Conservation (phyloP, 805 yeast species). For the Scheffersomyces spartinae region DNA sequence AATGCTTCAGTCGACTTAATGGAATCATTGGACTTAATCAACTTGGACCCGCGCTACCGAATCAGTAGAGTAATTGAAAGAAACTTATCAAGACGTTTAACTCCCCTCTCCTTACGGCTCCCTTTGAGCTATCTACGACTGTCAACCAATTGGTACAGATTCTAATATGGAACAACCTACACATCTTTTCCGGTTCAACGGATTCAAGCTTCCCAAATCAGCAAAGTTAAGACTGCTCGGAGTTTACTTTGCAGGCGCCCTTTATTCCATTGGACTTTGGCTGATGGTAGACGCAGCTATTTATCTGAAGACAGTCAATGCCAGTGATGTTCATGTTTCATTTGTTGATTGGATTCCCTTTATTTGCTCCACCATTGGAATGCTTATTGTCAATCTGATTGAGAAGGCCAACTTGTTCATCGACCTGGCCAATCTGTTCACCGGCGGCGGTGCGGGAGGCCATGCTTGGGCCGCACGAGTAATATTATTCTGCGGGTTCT, state of each 20-base stretch:
- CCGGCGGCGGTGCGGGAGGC: slow-evolving; percentile 22
- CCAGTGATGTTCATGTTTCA: slow-evolving; percentile 75
- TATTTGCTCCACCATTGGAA: slow-evolving; percentile 79
- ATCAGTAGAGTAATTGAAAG: too few species aligned
- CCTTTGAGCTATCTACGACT: too few species aligned
- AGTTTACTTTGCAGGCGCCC: slow-evolving; percentile 64
- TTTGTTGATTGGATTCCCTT: slow-evolving; percentile 95
- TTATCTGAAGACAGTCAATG: slow-evolving; percentile 75
- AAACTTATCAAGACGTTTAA: too few species aligned
- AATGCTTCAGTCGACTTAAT: too few species aligned
- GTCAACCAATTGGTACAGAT: too few species aligned
- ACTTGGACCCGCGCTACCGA: too few species aligned
- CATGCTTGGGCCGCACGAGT: slow-evolving; percentile 85
- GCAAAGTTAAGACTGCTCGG: slow-evolving; percentile 60
- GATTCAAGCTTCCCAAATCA: slow-evolving; percentile 59
- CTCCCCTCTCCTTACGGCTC: too few species aligned
- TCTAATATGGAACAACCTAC: slow-evolving; percentile 29
- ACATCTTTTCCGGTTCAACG: slow-evolving; percentile 52
- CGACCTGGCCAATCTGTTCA: slow-evolving; percentile 28
- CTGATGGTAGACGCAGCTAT: slow-evolving; percentile 79
- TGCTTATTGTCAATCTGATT: slow-evolving; percentile 67
- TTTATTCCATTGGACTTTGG: slow-evolving; percentile 69
- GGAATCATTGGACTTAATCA: too few species aligned
- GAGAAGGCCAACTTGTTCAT: slow-evolving; percentile 52
- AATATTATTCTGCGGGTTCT: slow-evolving; percentile 83